Evolutionary conservation across 164 flowering plant species (phyloP).

Genomic region (Santalum album): DNA sequence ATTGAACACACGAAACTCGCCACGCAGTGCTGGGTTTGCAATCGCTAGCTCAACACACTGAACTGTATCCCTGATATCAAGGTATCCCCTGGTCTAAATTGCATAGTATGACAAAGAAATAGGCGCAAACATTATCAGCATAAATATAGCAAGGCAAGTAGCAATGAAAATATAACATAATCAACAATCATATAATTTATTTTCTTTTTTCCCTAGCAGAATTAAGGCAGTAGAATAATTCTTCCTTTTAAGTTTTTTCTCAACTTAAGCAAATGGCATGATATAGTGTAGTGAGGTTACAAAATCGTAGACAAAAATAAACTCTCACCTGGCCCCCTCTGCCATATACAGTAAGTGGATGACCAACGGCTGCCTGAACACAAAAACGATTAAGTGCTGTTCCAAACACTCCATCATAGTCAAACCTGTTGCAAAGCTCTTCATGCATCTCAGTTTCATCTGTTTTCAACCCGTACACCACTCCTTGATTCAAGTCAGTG

Average conservation of each 20-base stretch:
- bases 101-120: not conserved
- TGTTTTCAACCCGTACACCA: conserved; percentile 86
- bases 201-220: no score
- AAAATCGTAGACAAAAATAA: not conserved
- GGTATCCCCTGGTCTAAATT: conserved; percentile 84
- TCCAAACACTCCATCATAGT: conserved; percentile 90
- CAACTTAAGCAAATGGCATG: not conserved
- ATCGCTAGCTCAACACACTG: conserved; percentile 95
- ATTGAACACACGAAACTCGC: conserved; percentile 92
- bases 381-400: conserved; percentile 88
- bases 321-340: conserved; percentile 90
- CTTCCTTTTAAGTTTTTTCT: no score
- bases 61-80: conserved; percentile 94
- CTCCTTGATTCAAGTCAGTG: conserved; percentile 94
- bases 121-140: not conserved
- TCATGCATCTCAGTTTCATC: conserved; percentile 93
- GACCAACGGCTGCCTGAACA: conserved; percentile 93
- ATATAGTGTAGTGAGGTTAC: not conserved
- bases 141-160: not conserved
- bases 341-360: conserved; percentile 98
- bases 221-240: no score
- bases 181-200: no score
- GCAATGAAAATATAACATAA: not conserved
- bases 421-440: conserved; percentile 80
- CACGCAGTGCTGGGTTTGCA: conserved; percentile 75